Percentiles rank a stretch among this genome's conserved stretches.
These are phyloP conservation scores for Tulasnella sp. DNA, from an alignment of 768 basidiomycete species.

Conservation along the genomic window DNA sequence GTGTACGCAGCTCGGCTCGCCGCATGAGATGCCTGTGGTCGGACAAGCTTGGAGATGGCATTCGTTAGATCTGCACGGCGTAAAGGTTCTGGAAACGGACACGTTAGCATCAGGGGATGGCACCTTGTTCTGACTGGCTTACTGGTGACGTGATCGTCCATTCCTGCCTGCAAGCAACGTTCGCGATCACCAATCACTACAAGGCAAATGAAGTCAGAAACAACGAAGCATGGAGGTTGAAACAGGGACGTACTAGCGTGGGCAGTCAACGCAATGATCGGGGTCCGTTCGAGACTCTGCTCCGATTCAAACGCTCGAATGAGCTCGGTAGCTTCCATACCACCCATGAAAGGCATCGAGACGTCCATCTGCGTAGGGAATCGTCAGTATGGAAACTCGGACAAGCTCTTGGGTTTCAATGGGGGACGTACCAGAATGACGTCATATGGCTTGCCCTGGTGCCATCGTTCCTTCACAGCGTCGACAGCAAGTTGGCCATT, in stretches of 20 bases:
- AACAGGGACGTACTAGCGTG: slow-evolving; percentile 69
- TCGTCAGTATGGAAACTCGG: too few relatives aligned
- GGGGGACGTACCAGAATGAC: slow-evolving; percentile 66
- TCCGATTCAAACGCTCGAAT: slow-evolving; percentile 77
- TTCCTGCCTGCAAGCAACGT: slow-evolving; percentile 58
- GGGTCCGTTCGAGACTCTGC: slow-evolving; percentile 56
- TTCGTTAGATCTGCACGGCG: slow-evolving; percentile 70
- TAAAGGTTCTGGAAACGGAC: slow-evolving; percentile 46
- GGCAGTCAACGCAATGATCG: slow-evolving; percentile 94
- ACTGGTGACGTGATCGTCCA: slow-evolving; percentile 79
- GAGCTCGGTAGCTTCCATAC: slow-evolving; percentile 91
- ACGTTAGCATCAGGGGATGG: not conserved
- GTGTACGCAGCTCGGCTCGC: too few relatives aligned
- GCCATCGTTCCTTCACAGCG: slow-evolving; percentile 69
- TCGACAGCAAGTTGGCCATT: slow-evolving; percentile 92
- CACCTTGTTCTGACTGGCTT: slow-evolving; percentile 21
- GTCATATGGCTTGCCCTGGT: slow-evolving; percentile 67
- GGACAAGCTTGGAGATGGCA: slow-evolving; percentile 62
- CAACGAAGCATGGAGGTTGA: not conserved
- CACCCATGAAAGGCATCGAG: slow-evolving; percentile 98
- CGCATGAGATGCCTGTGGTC: not conserved
- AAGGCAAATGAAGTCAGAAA: not conserved
- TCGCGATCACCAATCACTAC: slow-evolving; percentile 83
- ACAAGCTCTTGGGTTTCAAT: too few relatives aligned
- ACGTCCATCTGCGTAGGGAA: slow-evolving; percentile 99